phyloP scores from a whole-genome alignment of 257 asterid species.

The Datura wrightii region DNA sequence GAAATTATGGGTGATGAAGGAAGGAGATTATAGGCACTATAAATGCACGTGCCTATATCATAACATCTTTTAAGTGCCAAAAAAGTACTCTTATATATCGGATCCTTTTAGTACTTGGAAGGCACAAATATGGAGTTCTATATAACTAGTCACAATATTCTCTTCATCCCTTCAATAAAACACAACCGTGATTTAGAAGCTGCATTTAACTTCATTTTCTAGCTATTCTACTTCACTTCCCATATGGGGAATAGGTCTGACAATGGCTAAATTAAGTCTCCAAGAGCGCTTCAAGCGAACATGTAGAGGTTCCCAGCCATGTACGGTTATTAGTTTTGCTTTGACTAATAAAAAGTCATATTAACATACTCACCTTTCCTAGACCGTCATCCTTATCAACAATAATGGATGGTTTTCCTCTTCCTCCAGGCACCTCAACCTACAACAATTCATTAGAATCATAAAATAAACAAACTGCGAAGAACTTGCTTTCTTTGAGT shows the following conservation, averaged over 20 bases:
- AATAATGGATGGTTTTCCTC: constrained; percentile 89
- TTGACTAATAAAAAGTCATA: neutral
- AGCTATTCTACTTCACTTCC: constrained; percentile 27
- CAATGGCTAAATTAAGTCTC: neutral
- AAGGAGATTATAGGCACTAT: neutral
- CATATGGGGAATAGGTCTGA: neutral
- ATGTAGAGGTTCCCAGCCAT: constrained; percentile 6
- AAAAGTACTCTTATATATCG: neutral
- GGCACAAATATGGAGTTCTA: neutral
- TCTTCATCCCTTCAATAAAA: constrained; percentile 16
- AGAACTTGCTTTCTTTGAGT: constrained; percentile 18
- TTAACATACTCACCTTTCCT: constrained; percentile 70
- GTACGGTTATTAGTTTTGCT: neutral
- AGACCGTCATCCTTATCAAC: constrained; percentile 96
- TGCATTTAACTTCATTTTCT: constrained; percentile 9
- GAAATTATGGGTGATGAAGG: neutral
- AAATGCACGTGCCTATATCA: constrained; percentile 7
- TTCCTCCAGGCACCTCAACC: constrained; percentile 98
- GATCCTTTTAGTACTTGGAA: neutral
- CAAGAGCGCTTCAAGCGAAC: neutral
- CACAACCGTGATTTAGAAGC: neutral
- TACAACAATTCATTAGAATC: constrained; percentile 42
- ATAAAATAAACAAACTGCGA: neutral
- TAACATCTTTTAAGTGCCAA: constrained; percentile 9
- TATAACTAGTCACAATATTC: neutral